phyloP scores from a whole-genome alignment of 495 filamentous ascomycete genomes.

The Xylaria intraflava region DNA sequence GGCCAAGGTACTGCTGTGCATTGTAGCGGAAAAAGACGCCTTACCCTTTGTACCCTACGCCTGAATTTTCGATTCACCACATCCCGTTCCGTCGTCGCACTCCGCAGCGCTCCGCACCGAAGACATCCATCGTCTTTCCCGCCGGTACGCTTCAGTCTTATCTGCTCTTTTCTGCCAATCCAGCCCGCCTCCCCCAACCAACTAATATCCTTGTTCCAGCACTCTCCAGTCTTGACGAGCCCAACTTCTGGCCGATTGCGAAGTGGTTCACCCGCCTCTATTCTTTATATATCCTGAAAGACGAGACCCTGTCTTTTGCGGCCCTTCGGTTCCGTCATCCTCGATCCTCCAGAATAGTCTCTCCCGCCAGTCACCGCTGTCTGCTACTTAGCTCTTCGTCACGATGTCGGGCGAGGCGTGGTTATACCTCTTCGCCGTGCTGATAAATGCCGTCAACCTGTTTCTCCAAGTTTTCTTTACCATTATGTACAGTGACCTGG shows the following conservation, averaged over 20 bases:
- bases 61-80: background rate
- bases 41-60: background rate
- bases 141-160: slow-evolving; percentile 6
- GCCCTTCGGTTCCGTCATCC: background rate
- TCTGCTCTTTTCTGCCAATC: background rate
- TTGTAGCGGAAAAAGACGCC: no score
- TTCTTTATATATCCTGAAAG: background rate
- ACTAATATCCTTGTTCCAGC: background rate
- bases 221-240: background rate
- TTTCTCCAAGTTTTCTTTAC: slow-evolving; percentile 99
- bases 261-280: background rate
- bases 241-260: background rate
- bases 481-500: slow-evolving; percentile 98
- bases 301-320: background rate
- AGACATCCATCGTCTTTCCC: background rate
- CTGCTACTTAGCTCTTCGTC: slow-evolving; percentile 17
- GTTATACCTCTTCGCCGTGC: slow-evolving; percentile 96
- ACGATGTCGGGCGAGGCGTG: slow-evolving; percentile 99
- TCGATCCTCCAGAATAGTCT: slow-evolving; percentile 6
- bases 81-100: slow-evolving; percentile 3
- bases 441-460: slow-evolving; percentile 99
- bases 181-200: background rate
- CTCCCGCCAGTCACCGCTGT: slow-evolving; percentile 2
- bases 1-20: background rate
- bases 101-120: background rate